Percentiles rank a stretch among this genome's conserved stretches.
Evolutionary conservation across 176 grass and related monocot genomes (phyloP).

Genomic region (Triticum turgidum): DNA sequence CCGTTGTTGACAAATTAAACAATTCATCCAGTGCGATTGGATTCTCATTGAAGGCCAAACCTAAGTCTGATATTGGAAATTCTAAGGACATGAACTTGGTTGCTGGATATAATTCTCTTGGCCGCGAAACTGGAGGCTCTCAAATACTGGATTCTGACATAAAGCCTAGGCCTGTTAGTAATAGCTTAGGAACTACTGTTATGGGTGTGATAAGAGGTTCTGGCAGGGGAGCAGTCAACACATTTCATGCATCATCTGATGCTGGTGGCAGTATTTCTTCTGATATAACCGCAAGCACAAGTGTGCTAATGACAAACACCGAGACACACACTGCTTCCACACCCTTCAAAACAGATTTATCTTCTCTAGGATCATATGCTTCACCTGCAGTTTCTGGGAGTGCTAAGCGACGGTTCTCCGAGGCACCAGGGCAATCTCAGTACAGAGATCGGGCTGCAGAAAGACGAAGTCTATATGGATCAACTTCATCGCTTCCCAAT

Average conservation of each 20-base stretch:
- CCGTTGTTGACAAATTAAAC: conserved; percentile 46
- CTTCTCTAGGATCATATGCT: conserved; percentile 54
- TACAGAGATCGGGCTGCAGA: conserved; percentile 98
- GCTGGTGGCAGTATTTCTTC: conserved; percentile 21
- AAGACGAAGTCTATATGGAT: conserved; percentile 86
- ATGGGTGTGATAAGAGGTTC: conserved; percentile 88
- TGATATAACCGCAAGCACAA: conserved; percentile 28
- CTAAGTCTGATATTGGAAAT: conserved; percentile 60
- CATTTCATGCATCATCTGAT: conserved; percentile 49
- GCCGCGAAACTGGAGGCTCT: conserved; percentile 36
- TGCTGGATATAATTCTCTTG: conserved; percentile 44
- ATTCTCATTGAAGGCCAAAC: conserved; percentile 48
- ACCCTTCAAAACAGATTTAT: conserved; percentile 83
- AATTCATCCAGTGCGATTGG: conserved; percentile 37
- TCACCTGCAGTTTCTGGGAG: conserved; percentile 53
- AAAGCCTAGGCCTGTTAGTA: conserved; percentile 59
- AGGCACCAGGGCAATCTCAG: conserved; percentile 64
- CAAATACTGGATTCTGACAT: conserved; percentile 57
- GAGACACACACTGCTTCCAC: conserved; percentile 25
- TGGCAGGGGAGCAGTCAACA: conserved; percentile 70
- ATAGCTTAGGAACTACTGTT: conserved; percentile 68
- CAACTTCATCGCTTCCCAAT: conserved; percentile 55
- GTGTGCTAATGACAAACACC: conserved; percentile 27
- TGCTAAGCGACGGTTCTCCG: conserved; percentile 92
- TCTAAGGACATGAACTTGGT: conserved; percentile 30